Evolutionary conservation across 371 early-diverging fungal genomes (phyloP).

Genomic region (Mucor plumbeus): DNA sequence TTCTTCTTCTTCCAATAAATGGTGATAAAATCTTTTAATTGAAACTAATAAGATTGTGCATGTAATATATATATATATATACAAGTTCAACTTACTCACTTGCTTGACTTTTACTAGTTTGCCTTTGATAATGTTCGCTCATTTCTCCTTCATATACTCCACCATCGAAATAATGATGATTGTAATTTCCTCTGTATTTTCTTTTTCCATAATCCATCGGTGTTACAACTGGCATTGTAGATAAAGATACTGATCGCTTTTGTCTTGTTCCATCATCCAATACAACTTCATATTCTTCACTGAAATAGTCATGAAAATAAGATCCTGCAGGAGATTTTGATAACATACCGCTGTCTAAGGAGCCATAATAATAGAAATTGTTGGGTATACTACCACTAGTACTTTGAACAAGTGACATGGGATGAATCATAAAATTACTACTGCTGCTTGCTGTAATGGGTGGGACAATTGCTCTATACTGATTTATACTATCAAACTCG

Average conservation of each 20-base stretch:
- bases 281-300: conserved; percentile 34
- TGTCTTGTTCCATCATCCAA: conserved; percentile 39
- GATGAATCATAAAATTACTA: conserved; percentile 17
- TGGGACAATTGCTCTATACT: not conserved
- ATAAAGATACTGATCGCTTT: conserved; percentile 35
- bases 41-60: not conserved
- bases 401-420: conserved; percentile 15
- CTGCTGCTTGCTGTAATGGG: conserved; percentile 9
- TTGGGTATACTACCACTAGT: conserved; percentile 16
- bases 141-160: not conserved
- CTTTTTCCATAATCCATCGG: conserved; percentile 12
- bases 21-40: conserved; percentile 24
- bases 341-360: conserved; percentile 18
- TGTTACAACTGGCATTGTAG: conserved; percentile 27
- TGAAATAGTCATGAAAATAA: conserved; percentile 24
- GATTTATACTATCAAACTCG: not conserved
- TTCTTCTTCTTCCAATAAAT: conserved; percentile 20
- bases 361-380: conserved; percentile 33
- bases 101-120: conserved; percentile 7
- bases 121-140: not conserved
- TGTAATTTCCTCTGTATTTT: conserved; percentile 26
- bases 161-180: conserved; percentile 19
- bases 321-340: conserved; percentile 27
- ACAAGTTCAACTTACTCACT: conserved; percentile 12
- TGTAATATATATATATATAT: not conserved